These are phyloP conservation scores for Mucor circinelloides DNA, from an alignment of 371 early-diverging fungal species.

Conservation along the genomic window DNA sequence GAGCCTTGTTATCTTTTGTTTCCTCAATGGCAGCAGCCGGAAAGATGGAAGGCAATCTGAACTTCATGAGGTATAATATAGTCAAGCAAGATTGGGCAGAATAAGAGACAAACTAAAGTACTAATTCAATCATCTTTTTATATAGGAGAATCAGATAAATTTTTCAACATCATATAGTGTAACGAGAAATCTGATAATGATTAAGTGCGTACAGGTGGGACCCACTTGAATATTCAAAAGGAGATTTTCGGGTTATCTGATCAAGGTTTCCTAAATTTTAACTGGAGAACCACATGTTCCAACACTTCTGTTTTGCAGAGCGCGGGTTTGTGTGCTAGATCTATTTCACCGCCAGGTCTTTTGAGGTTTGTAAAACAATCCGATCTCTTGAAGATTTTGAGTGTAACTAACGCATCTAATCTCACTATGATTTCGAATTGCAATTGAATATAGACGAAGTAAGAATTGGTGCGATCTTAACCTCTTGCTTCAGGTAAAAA, in stretches of 20 bases:
- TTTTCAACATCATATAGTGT: neutral
- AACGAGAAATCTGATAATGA: neutral
- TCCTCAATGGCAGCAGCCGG: neutral
- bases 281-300: neutral
- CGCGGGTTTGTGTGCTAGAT: neutral
- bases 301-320: neutral
- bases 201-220: neutral
- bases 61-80: slow-evolving; percentile 1
- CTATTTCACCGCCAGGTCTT: neutral
- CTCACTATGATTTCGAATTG: neutral
- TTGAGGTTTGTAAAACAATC: neutral
- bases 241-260: neutral
- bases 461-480: neutral
- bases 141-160: neutral
- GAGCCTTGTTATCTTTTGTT: neutral
- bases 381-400: neutral
- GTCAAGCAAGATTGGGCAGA: neutral
- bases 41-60: slow-evolving; percentile 1
- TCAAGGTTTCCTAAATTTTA: neutral
- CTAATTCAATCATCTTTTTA: neutral
- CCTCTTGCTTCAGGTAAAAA: no score
- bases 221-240: neutral
- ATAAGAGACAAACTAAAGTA: neutral
- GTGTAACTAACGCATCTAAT: neutral
- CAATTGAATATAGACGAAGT: neutral